Base-by-base conservation (phyloP, 768 basidiomycete genomes). In the Xerocomellus amylosporus region DNA sequence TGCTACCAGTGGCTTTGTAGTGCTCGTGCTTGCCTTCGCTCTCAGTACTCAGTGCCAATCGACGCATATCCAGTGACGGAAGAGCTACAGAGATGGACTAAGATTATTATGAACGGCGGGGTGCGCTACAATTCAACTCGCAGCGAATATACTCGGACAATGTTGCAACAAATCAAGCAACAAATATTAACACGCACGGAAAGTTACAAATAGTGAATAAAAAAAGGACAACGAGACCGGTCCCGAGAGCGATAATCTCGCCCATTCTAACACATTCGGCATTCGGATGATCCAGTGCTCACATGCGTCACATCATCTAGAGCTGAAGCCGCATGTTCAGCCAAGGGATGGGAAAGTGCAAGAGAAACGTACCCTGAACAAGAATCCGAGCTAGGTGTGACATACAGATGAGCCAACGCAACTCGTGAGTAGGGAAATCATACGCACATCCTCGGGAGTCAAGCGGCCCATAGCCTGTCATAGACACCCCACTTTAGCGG, bases 391-490 rank as follows among this genome's bases (percentile, higher is more conserved):
- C 78, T 79, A 54, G 17, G 8, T 42, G 33, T 14, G 14, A 24
- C n/a, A 51, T 5, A 41, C 28, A 42, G 12, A 19, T 52, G 5
- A 58, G 53, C 48, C 12, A 64, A 59, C 14, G 30, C 7, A 46
- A 44, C 26, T 45, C 33, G 8, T 13, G n/a, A 39, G 17, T 6
- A 24, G 19, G 37, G 8, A 50, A 37, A 34, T 51, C 28, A 51
- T 31, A 62, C 82, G 66, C 63, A 85, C 82, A 75, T 90, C 88
- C 62, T 87, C 90, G 0, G 93, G 90, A 5, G 94, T 96, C 66
- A 98, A 72, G 54, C 93, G 84, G 22, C 95, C 95, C 89, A 98
- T 93, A 0, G 95, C 94, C 80, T 89, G 64, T 42, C 31, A 33
- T 14, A 36, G n/a, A 46, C 19, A 40, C 26, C 46, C 26, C 20